Evolutionary conservation across 2,329 filamentous ascomycete genomes (phyloP).

Genomic region (Diaporthe longicolla): DNA sequence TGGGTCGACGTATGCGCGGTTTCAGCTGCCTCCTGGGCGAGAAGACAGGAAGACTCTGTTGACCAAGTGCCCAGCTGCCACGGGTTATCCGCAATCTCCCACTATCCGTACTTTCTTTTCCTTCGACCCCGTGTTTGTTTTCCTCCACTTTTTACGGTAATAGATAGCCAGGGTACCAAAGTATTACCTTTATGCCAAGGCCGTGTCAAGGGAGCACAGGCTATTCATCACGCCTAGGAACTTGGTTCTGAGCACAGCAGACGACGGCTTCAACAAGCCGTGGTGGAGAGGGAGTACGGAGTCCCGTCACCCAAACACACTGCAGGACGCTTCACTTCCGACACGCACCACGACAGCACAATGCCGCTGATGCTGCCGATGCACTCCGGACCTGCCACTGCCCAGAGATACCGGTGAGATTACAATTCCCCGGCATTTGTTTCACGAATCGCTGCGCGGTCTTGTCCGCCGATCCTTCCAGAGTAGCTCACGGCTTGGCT

Average conservation of each 20-base stretch:
- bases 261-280: neutral
- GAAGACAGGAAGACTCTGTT: neutral
- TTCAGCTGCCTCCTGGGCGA: slow-evolving; percentile 12
- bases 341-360: neutral
- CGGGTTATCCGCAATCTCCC: neutral
- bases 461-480: slow-evolving; percentile 29
- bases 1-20: slow-evolving; percentile 23
- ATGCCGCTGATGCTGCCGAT: neutral
- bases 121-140: neutral
- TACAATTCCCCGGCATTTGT: slow-evolving; percentile 3
- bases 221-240: neutral
- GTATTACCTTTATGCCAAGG: neutral
- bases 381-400: neutral
- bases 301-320: neutral
- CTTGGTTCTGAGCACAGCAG: neutral
- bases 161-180: neutral
- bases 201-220: neutral
- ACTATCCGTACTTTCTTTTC: too few relatives aligned
- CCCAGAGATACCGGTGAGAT: neutral
- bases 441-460: slow-evolving; percentile 30
- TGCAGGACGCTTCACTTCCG: neutral
- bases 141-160: neutral
- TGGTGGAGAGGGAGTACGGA: neutral
- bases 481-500: slow-evolving; percentile 29
- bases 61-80: neutral